These are phyloP conservation scores for Barnettozyma botsteinii DNA, from an alignment of 805 yeast species.

Conservation along the genomic window DNA sequence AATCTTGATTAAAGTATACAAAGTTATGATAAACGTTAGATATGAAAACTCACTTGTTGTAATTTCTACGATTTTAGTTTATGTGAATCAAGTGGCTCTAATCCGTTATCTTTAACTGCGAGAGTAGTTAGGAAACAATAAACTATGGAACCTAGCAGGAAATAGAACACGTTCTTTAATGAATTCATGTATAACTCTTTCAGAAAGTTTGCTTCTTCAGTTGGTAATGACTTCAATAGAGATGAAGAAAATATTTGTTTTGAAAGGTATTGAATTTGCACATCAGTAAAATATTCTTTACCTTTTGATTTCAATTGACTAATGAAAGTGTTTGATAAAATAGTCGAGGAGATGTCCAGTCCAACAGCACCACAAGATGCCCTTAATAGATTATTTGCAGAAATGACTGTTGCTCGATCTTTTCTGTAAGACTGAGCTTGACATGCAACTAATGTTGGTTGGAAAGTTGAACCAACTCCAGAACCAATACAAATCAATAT, in stretches of 20 bases:
- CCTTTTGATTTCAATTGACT: neutral
- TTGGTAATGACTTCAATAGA: too few species aligned
- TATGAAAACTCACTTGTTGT: too few species aligned
- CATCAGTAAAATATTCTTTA: neutral
- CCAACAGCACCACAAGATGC: conserved; percentile 59
- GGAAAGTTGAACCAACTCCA: conserved; percentile 25
- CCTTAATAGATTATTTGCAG: conserved; percentile 49
- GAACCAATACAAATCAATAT: conserved; percentile 33
- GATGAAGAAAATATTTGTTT: conserved; percentile 1
- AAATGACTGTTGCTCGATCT: conserved; percentile 53
- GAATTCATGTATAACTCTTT: too few species aligned
- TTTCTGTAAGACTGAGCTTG: conserved; percentile 46
- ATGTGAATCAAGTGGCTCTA: too few species aligned
- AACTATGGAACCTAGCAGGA: too few species aligned
- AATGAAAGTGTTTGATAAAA: conserved; percentile 7
- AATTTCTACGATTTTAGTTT: too few species aligned
- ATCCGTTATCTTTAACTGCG: too few species aligned
- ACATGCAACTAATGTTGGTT: conserved; percentile 34
- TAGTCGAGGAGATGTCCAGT: conserved; percentile 33
- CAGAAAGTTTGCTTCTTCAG: too few species aligned
- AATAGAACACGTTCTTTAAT: too few species aligned
- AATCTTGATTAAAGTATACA: too few species aligned
- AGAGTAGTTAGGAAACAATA: too few species aligned
- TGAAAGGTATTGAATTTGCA: neutral
- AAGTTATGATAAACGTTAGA: too few species aligned